Percentiles rank a stretch among this genome's conserved stretches.
These are phyloP conservation scores for Misopates orontium DNA, from an alignment of 257 asterid genomes.

Conservation along the genomic window DNA sequence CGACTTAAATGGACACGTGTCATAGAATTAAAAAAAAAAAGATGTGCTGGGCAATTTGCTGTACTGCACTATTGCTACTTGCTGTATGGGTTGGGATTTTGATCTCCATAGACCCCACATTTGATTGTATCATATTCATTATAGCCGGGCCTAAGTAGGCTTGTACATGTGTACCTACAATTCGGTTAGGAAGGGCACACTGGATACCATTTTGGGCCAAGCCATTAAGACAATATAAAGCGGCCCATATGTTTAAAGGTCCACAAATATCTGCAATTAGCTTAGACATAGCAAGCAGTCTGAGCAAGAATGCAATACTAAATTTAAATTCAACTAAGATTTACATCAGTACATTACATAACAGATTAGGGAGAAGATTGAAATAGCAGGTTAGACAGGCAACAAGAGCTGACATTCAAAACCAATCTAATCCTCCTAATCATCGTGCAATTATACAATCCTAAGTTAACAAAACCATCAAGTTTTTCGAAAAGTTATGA, in stretches of 20 bases:
- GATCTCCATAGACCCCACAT: slow-evolving; percentile 10
- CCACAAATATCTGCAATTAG: too few species aligned
- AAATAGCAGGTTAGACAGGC: too few species aligned
- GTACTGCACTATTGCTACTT: slow-evolving; percentile 17
- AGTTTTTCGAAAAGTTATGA: too few species aligned
- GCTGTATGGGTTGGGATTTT: background rate
- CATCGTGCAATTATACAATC: background rate
- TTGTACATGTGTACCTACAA: slow-evolving; percentile 5
- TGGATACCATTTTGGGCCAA: background rate
- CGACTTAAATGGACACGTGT: too few species aligned
- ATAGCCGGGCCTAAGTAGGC: slow-evolving; percentile 22
- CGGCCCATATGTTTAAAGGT: too few species aligned
- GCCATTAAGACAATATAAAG: too few species aligned
- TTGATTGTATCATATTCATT: background rate
- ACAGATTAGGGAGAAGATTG: background rate
- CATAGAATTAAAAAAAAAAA: too few species aligned
- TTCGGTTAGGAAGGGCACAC: background rate
- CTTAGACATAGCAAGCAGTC: too few species aligned
- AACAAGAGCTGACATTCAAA: background rate
- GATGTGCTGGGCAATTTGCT: slow-evolving; percentile 14
- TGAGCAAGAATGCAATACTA: background rate
- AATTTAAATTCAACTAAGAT: slow-evolving; percentile 2
- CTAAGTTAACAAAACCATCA: too few species aligned
- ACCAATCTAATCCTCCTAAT: slow-evolving; percentile 1
- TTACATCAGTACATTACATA: background rate